phyloP scores from a whole-genome alignment of 164 flowering plant species.

The Vitis rupestris region DNA sequence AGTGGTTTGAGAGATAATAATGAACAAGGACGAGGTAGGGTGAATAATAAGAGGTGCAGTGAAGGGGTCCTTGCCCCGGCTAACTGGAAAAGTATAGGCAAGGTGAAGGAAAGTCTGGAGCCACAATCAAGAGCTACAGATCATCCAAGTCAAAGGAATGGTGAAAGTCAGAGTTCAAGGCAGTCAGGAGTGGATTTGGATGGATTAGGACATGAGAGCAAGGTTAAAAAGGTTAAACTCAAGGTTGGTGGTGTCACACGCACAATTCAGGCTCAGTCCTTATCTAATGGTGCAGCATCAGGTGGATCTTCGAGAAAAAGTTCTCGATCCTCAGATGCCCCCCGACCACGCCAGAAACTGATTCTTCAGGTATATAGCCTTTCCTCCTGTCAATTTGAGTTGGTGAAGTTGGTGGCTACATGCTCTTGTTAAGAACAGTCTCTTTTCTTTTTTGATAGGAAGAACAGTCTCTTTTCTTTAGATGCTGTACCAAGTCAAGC shows the following conservation, averaged over 20 bases:
- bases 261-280: conserved; percentile 63
- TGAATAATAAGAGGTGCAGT: conserved; percentile 36
- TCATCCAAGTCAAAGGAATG: conserved; percentile 19
- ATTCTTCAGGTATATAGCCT: conserved; percentile 34
- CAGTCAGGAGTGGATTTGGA: conserved; percentile 22
- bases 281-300: conserved; percentile 28
- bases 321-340: conserved; percentile 34
- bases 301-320: conserved; percentile 40
- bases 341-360: conserved; percentile 34
- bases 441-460: background rate
- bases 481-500: background rate
- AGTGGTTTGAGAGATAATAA: conserved; percentile 12
- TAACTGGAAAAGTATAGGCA: conserved; percentile 47
- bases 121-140: conserved; percentile 22
- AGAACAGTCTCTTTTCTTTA: background rate
- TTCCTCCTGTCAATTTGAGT: background rate
- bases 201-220: conserved; percentile 46
- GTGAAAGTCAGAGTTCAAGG: conserved; percentile 26
- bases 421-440: background rate
- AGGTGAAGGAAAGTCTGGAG: conserved; percentile 27
- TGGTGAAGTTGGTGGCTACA: background rate
- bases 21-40: conserved; percentile 27
- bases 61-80: conserved; percentile 72
- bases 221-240: conserved; percentile 77
- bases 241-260: conserved; percentile 81